phyloP scores from a whole-genome alignment of 2,329 filamentous ascomycete species.

The Trichoderma atroviride region DNA sequence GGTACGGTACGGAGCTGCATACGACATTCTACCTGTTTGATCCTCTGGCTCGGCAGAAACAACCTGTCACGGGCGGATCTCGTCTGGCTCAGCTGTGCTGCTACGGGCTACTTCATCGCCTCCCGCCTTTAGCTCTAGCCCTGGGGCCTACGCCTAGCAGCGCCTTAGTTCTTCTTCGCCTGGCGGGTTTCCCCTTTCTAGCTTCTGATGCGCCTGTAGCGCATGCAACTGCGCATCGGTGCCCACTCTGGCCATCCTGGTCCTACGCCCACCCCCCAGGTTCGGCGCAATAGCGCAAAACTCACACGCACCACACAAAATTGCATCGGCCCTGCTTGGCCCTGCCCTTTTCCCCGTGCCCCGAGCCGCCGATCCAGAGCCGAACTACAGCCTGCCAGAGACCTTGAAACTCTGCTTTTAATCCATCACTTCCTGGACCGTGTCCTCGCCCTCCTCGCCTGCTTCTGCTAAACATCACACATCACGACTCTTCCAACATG shows the following conservation, averaged over 20 bases:
- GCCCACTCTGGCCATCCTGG: not conserved
- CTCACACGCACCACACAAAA: slow-evolving; percentile 12
- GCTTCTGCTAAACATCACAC: not conserved
- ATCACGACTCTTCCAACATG: slow-evolving; percentile 51
- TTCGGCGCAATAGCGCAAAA: slow-evolving; percentile 20
- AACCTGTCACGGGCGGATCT: not conserved
- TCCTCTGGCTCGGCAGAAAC: not conserved
- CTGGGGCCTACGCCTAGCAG: not conserved
- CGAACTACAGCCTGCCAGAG: slow-evolving; percentile 21
- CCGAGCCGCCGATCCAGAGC: slow-evolving; percentile 27
- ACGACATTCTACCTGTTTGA: not conserved
- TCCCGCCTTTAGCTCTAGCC: slow-evolving; percentile 12
- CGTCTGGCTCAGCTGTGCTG: not conserved
- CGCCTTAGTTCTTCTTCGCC: not conserved
- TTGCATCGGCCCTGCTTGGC: slow-evolving; percentile 24
- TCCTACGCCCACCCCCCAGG: slow-evolving; percentile 24
- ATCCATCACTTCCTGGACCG: slow-evolving; percentile 23
- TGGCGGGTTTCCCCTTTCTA: slow-evolving; percentile 19
- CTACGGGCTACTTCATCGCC: not conserved
- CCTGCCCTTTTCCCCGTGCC: slow-evolving; percentile 24
- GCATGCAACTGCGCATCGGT: slow-evolving; percentile 24
- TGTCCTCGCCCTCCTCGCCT: not conserved
- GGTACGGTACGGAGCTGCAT: not conserved
- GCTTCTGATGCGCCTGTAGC: slow-evolving; percentile 25
- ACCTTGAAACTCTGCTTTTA: slow-evolving; percentile 21